Base-by-base conservation (phyloP, 2,329 filamentous ascomycete genomes). In the Venturia pyrina region DNA sequence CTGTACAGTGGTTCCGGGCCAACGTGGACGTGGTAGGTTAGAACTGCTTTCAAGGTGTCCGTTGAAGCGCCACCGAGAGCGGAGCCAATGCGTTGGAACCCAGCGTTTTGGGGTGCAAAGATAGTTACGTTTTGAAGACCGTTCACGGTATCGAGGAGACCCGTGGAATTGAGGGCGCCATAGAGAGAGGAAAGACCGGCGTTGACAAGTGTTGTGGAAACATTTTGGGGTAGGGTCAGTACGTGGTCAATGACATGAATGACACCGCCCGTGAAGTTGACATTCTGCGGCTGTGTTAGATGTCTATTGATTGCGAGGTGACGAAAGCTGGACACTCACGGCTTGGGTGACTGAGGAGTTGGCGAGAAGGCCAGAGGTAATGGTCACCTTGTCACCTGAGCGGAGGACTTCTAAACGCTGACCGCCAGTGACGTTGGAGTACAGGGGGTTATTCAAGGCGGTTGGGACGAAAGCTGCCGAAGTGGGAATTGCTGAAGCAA, bases 1-100 rank as follows among this genome's bases (percentile, higher is more conserved):
- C 80, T 82, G 75, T 88, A 89, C 66, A 75, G 7, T 46, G 59
- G 75, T 1, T 85, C 78, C 7, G 76, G 77, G 53, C 79, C 79
- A 57, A 78, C 76, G 53, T 88, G 73, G 62, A 88, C 78, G 71
- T 89, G 87, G 72, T 89, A 89, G 34, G 78, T 74, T 46, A 88
- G 77, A 53, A 87, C 79, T 21, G 72, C 72, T 1, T 77, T 72
- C 1, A 88, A 76, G 28, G 82, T 71, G 2, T 78, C 72, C 0
- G 75, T 71, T 19, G 77, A 77, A 41, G 85, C 72, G 61, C 77
- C 77, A 32, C 74, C 71, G 7, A 83, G 67, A 40, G 53, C 64
- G 6, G 66, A 66, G 28, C 53, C 43, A 24, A 66, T 57, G n/a
- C 21, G 13, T 37, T 62, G 64, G 66, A 66, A 66, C 8, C 56